A percentile compares a stretch with the other conserved stretches of the same genome.
These are phyloP conservation scores for Nephelium lappaceum DNA, from an alignment of 345 rosid species.

Conservation along the genomic window DNA sequence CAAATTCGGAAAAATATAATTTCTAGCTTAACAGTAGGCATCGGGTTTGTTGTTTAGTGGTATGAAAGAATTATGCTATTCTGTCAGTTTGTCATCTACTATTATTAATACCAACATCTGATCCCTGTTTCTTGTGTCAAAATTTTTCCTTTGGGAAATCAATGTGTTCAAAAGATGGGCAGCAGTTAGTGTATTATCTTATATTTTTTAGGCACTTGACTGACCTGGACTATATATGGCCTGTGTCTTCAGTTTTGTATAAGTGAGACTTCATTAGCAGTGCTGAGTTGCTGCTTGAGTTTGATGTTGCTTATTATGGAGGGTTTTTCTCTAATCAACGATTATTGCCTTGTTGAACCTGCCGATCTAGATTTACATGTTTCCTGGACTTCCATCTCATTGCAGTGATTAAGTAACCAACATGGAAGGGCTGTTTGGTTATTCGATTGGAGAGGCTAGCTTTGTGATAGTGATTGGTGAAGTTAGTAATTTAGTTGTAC, in stretches of 20 bases:
- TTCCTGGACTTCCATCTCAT: not conserved
- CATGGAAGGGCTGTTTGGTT: not conserved
- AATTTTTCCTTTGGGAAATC: not conserved
- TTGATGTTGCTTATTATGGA: not conserved
- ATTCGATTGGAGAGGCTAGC: slow-evolving; percentile 1
- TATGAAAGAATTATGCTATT: slow-evolving; percentile 2
- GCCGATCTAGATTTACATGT: not conserved
- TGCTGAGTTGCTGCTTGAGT: not conserved
- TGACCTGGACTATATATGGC: not conserved
- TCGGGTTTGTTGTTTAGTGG: not conserved
- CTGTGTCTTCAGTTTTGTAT: not conserved
- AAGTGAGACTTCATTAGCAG: not conserved
- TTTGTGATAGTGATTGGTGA: slow-evolving; percentile 1
- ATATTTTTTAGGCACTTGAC: not conserved
- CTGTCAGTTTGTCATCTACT: not conserved
- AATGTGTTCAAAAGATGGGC: not conserved
- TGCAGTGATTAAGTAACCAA: not conserved
- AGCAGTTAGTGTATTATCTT: not conserved
- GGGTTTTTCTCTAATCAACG: not conserved
- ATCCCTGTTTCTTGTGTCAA: not conserved
- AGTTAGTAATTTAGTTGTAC: not conserved
- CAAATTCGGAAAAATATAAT: too few relatives aligned
- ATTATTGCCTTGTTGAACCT: not conserved
- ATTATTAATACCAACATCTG: not conserved
- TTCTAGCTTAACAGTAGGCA: too few relatives aligned